A percentile compares a stretch with the other conserved stretches of the same genome.
These are phyloP conservation scores for Glonium stellatum DNA, from an alignment of 495 filamentous ascomycete species.

Conservation along the genomic window DNA sequence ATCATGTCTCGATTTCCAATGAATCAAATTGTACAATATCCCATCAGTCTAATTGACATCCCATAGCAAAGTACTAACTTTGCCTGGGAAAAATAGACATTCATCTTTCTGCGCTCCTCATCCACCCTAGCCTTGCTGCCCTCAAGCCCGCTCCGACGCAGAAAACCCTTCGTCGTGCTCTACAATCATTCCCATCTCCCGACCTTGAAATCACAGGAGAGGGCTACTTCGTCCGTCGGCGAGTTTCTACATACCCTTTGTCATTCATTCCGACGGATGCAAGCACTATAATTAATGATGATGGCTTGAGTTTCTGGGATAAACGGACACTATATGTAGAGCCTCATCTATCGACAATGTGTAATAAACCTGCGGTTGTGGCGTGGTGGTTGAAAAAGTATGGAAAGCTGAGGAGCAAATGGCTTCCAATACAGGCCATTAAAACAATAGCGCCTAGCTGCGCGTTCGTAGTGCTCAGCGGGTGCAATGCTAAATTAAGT, in stretches of 20 bases:
- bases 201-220: constrained; percentile 25
- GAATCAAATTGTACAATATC: too few relatives aligned
- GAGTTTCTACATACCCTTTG: constrained; percentile 11
- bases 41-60: neutral
- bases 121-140: constrained; percentile 29
- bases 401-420: constrained; percentile 12
- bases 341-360: constrained; percentile 12
- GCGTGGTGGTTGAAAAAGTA: constrained; percentile 16
- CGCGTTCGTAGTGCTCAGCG: constrained; percentile 36
- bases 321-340: constrained; percentile 26
- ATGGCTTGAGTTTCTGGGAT: constrained; percentile 22
- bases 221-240: constrained; percentile 31
- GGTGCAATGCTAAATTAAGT: constrained; percentile 18
- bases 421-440: constrained; percentile 22
- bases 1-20: too few relatives aligned
- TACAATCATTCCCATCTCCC: neutral
- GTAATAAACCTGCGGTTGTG: constrained; percentile 19
- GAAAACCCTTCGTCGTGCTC: constrained; percentile 28
- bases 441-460: constrained; percentile 27
- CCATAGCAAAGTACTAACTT: neutral
- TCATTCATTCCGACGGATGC: constrained; percentile 18
- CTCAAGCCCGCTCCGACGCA: constrained; percentile 33
- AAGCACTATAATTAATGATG: constrained; percentile 9
- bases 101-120: constrained; percentile 36
- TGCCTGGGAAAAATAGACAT: constrained; percentile 28